Evolutionary conservation across 2,329 filamentous ascomycete genomes (phyloP), one percentile per base, ranked within the genome.

Genomic region (Alternaria viburni): DNA sequence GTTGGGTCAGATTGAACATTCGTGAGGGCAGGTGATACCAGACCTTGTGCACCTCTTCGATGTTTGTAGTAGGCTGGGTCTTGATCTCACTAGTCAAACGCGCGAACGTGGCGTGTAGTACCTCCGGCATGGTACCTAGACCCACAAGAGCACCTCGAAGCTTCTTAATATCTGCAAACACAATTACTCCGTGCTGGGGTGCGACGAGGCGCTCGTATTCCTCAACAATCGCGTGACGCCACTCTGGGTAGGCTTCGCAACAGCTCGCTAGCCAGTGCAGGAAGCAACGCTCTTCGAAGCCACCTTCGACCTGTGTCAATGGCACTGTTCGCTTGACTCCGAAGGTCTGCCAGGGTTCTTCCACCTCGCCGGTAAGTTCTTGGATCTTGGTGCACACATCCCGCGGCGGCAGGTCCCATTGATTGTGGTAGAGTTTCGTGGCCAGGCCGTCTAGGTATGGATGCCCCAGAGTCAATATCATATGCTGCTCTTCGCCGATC

Each of bases 1-100:
- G 36, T 36, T 71, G 67, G 10, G 68, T 67, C 1, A 66, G 26
- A n/a, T 69, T 71, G 64, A 72, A 72, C 64, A 67, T 65, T 10
- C 65, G 54, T 6, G 69, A 72, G 4, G 69, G 66, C 17, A 44
- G 47, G 50, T 70, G 69, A 12, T 68, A 64, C 44, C 13, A 64
- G 25, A 70, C 17, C 3, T 57, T 19, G 25, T 61, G 54, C 4
- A 25, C 41, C 36, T 69, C 65, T 6, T 55, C 28, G 12, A 63
- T 47, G 12, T 56, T 25, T 11, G 55, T 36, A 5, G 52, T 44
- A 25, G 44, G 15, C 19, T 49, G 12, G 17, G 4, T 3, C 6
- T 23, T 30, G 13, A 17, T 30, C 13, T 47, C 51, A 8, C 32
- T 9, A 11, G 55, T 28, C 19, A 67, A 25, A 12, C 30, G 36